A percentile compares a stretch with the other conserved stretches of the same genome.
phyloP scores from a whole-genome alignment of 768 basidiomycete genomes.

The Trametes meyenii region DNA sequence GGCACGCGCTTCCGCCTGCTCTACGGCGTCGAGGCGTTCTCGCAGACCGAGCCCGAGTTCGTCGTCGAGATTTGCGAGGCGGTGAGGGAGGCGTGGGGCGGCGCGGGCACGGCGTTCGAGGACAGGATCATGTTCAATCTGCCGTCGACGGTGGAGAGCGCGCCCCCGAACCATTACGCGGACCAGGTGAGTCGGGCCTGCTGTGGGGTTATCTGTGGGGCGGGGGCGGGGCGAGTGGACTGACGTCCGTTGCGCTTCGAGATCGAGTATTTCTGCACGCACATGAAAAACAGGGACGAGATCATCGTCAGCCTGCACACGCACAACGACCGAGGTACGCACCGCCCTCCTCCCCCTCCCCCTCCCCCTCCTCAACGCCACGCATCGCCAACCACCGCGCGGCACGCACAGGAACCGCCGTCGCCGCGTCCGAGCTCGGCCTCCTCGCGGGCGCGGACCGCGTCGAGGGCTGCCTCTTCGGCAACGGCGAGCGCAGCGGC shows the following conservation, averaged over 20 bases:
- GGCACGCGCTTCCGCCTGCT: slow-evolving; percentile 93
- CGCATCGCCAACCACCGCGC: too few species aligned
- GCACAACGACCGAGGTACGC: slow-evolving; percentile 91
- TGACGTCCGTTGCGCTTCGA: slow-evolving; percentile 34
- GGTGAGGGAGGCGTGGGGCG: slow-evolving; percentile 91
- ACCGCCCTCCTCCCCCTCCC: background rate
- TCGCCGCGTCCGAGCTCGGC: slow-evolving; percentile 93
- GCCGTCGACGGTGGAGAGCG: slow-evolving; percentile 96
- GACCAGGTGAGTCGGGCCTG: too few species aligned
- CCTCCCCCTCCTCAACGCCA: background rate
- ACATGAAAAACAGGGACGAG: slow-evolving; percentile 88
- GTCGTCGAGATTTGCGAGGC: slow-evolving; percentile 92
- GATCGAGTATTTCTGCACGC: slow-evolving; percentile 92
- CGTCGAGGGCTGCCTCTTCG: slow-evolving; percentile 96
- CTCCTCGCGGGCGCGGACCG: slow-evolving; percentile 93
- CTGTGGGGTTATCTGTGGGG: too few species aligned
- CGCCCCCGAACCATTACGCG: slow-evolving; percentile 97
- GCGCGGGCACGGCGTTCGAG: slow-evolving; percentile 63
- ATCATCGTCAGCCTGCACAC: slow-evolving; percentile 91
- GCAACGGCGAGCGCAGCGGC: slow-evolving; percentile 98
- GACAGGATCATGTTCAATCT: slow-evolving; percentile 96
- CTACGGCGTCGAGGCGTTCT: slow-evolving; percentile 98
- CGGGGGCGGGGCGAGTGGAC: background rate
- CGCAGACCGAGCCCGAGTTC: slow-evolving; percentile 96
- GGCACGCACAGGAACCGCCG: slow-evolving; percentile 39